A percentile compares a stretch with the other conserved stretches of the same genome.
Conservation (phyloP, 78 protist species). For the Isochrysis galbana region DNA sequence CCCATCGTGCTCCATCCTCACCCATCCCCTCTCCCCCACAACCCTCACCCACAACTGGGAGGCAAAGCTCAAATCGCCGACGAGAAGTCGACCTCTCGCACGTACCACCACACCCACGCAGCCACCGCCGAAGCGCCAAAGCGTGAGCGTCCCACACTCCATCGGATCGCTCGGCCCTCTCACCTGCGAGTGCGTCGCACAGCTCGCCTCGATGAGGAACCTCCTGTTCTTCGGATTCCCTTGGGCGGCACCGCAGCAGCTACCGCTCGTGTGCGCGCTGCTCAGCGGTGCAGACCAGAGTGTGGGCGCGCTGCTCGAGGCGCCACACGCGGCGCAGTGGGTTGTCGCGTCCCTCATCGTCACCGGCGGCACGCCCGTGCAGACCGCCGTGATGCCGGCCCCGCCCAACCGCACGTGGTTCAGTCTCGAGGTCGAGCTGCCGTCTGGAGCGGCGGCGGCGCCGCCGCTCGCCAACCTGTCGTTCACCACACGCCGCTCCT, state of each 20-base stretch:
- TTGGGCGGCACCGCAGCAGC: neutral
- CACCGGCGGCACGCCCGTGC: neutral
- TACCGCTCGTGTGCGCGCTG: neutral
- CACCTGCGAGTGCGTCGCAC: neutral
- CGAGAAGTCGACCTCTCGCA: no score
- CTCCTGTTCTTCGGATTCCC: neutral
- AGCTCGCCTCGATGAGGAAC: neutral
- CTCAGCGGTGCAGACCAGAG: neutral
- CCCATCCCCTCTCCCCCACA: neutral
- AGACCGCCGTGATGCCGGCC: neutral
- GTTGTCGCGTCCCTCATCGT: neutral
- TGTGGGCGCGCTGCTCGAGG: neutral
- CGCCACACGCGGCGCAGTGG: neutral
- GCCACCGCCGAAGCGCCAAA: no score
- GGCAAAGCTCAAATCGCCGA: no score
- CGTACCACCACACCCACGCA: no score
- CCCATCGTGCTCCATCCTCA: neutral
- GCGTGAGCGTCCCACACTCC: neutral
- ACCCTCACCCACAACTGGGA: neutral
- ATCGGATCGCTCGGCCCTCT: neutral
- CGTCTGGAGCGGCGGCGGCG: no score
- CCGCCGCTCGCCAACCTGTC: neutral
- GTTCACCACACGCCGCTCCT: neutral
- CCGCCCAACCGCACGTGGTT: neutral
- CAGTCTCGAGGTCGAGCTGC: no score